phyloP scores from a whole-genome alignment of 306 rosid species.

The Lupinus albus region DNA sequence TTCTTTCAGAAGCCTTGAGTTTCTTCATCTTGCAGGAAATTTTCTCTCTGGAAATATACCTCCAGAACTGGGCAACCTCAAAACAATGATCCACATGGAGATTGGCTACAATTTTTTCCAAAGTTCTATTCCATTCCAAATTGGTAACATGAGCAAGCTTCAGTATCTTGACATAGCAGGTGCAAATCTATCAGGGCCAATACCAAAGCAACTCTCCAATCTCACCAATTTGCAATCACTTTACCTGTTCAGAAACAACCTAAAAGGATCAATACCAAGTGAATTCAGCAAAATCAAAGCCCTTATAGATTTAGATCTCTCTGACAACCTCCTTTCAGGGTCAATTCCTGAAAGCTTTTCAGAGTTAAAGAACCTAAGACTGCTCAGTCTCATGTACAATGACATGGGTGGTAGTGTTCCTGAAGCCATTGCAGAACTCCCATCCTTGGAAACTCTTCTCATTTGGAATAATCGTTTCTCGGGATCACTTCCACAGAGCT shows the following conservation, averaged over 20 bases:
- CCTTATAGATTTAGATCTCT: constrained; percentile 75
- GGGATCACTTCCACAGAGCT: constrained; percentile 68
- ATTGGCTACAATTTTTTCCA: constrained; percentile 78
- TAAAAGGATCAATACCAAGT: constrained; percentile 67
- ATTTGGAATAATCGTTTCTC: constrained; percentile 79
- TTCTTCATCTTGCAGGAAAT: constrained; percentile 86
- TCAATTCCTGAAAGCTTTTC: constrained; percentile 76
- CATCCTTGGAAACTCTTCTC: constrained; percentile 82
- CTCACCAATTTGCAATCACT: constrained; percentile 73
- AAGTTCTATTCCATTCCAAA: constrained; percentile 66
- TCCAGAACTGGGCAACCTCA: constrained; percentile 75
- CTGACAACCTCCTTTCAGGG: constrained; percentile 80
- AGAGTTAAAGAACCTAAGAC: constrained; percentile 64
- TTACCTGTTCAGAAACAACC: constrained; percentile 80
- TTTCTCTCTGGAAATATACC: constrained; percentile 74
- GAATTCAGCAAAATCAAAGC: constrained; percentile 58
- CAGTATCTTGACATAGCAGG: constrained; percentile 88
- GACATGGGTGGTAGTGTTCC: constrained; percentile 80
- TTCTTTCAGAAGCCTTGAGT: constrained; percentile 72
- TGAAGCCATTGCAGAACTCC: constrained; percentile 67
- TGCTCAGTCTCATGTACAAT: constrained; percentile 84
- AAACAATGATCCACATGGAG: constrained; percentile 86
- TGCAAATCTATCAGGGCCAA: constrained; percentile 74
- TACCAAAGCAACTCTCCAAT: constrained; percentile 72
- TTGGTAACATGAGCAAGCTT: constrained; percentile 81